Evolutionary conservation across 371 early-diverging fungal genomes (phyloP).

Genomic region (Modicella reniformis): DNA sequence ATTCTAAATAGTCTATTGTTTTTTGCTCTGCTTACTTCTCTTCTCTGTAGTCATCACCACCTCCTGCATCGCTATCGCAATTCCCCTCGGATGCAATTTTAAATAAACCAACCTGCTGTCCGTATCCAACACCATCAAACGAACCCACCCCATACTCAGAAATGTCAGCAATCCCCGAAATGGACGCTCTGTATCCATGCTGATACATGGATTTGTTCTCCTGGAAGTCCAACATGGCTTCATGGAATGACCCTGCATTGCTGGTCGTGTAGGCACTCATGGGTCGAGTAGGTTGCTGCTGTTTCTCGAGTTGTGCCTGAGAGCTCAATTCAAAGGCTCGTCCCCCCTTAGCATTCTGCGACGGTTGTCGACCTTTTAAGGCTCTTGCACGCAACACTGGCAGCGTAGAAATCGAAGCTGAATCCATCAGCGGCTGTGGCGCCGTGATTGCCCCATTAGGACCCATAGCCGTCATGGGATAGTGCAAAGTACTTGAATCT

Average conservation of each 20-base stretch:
- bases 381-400: neutral
- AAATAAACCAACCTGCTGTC: neutral
- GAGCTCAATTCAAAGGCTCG: conserved; percentile 31
- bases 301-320: conserved; percentile 25
- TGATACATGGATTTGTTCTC: conserved; percentile 28
- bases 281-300: conserved; percentile 19
- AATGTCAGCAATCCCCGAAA: conserved; percentile 8
- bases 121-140: neutral
- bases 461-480: neutral
- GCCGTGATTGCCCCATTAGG: neutral
- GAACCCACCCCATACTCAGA: neutral
- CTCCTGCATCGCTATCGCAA: no score
- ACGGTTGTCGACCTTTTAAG: conserved; percentile 12
- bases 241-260: conserved; percentile 23
- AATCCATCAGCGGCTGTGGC: conserved; percentile 27
- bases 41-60: no score
- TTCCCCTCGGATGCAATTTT: no score
- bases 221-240: conserved; percentile 18
- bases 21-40: no score
- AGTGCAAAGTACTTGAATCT: conserved; percentile 13
- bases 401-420: conserved; percentile 8
- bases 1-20: no score
- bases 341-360: conserved; percentile 20
- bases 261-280: conserved; percentile 35
- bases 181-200: conserved; percentile 21